Base-by-base conservation (phyloP, 805 yeast genomes). In the Candida stauntonica region DNA sequence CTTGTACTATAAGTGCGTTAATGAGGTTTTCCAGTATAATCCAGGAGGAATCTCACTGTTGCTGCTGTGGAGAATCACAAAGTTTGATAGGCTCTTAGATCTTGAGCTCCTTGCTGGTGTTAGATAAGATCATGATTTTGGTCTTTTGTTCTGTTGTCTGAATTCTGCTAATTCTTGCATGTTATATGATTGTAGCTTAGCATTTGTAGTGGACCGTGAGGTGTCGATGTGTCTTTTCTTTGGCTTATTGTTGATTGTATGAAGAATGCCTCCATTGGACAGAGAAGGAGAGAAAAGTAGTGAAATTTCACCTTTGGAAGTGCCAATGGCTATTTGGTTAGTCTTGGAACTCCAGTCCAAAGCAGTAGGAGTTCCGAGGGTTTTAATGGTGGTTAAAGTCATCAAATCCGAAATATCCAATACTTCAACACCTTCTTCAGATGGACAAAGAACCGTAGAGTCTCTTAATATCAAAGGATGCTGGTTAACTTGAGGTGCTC, bases 281-380 rank as follows among this genome's bases (percentile, higher is more conserved):
- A 31, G 3, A 1, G 28, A 29, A 2, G 50, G 54, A 24, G 47
- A 27, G 21, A 56, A 58, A n/a, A 54, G 30, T 2, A 51, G 32
- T 1, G 31, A 29, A 1, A 51, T 14, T 1, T 20, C 5, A 1
- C 59, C 58, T 8, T 37, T 26, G 0, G 27, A 9, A 4, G 40
- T 42, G 3, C 58, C 60, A 5, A 53, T 33, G n/a, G 49, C 41
- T 9, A 57, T 50, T 21, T 58, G 60, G 30, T 58, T 49, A 4
- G 33, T 48, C 3, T 15, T 17, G 14, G 31, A n/a, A 29, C 47
- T 44, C 55, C 57, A 57, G 19, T 51, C 46, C 6, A 54, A 5
- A 2, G 49, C 40, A 1, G 55, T 49, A 1, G 52, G 36, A 14
- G 19, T 29, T 6, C 26, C 14, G 2, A 27, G 30, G 2, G 44